These are phyloP conservation scores for Kuraishia cidri DNA, from an alignment of 805 yeast species.

Conservation along the genomic window DNA sequence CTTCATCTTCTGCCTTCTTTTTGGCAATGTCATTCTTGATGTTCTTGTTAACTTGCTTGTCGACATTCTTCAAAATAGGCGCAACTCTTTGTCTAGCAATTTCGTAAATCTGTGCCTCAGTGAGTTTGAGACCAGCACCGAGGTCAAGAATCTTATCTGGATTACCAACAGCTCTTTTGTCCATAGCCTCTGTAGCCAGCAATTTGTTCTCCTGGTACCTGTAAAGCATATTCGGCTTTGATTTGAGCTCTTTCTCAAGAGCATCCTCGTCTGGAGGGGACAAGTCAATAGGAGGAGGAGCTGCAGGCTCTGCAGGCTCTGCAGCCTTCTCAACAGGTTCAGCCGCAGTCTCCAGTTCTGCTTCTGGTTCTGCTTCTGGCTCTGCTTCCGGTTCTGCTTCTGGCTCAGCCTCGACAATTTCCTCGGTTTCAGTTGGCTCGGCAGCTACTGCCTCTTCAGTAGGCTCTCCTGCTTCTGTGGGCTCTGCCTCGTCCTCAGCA, in stretches of 20 bases:
- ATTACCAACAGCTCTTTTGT: constrained; percentile 32
- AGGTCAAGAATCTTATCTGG: constrained; percentile 39
- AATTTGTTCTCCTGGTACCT: constrained; percentile 40
- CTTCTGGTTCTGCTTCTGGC: neutral
- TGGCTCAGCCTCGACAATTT: neutral
- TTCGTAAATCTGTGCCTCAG: constrained; percentile 45
- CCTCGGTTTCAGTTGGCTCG: constrained; percentile 1
- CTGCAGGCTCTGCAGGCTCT: constrained; percentile 1
- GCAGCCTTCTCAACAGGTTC: constrained; percentile 1
- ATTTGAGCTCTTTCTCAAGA: constrained; percentile 27
- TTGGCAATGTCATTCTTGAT: constrained; percentile 15
- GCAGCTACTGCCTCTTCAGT: constrained; percentile 5
- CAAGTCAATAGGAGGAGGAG: neutral
- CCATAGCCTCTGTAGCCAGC: constrained; percentile 35
- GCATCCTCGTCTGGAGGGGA: constrained; percentile 21
- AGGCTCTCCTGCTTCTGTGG: constrained; percentile 7
- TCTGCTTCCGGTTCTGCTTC: constrained; percentile 1
- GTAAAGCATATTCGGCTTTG: constrained; percentile 37
- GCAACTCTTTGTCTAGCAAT: constrained; percentile 47
- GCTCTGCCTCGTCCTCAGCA: constrained; percentile 5
- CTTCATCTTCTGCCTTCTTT: constrained; percentile 15
- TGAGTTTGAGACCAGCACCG: constrained; percentile 45
- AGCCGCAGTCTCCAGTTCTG: neutral
- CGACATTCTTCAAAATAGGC: constrained; percentile 42
- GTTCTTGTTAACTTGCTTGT: constrained; percentile 36